These are phyloP conservation scores for Mycena amicta DNA, from an alignment of 768 basidiomycete genomes.

Conservation along the genomic window DNA sequence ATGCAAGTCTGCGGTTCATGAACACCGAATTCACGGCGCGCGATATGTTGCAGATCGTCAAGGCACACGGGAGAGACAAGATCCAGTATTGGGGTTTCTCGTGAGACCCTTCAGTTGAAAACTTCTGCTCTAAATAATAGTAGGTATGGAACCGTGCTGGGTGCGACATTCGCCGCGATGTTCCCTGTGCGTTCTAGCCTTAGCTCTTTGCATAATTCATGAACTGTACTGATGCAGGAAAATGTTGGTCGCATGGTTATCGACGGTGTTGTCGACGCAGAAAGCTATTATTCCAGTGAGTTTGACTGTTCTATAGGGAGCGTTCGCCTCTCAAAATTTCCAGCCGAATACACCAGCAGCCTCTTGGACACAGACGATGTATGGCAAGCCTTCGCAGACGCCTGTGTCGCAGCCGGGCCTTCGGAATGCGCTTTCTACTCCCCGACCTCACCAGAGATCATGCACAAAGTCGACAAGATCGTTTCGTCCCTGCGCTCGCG, in stretches of 20 bases:
- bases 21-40: slow-evolving; percentile 21
- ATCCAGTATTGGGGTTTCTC: slow-evolving; percentile 21
- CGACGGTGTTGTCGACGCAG: slow-evolving; percentile 18
- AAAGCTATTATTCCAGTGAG: slow-evolving; percentile 16
- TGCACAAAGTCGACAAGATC: slow-evolving; percentile 36
- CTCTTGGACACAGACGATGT: slow-evolving; percentile 37
- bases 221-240: slow-evolving; percentile 4
- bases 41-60: slow-evolving; percentile 23
- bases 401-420: slow-evolving; percentile 41
- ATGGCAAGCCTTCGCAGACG: slow-evolving; percentile 36
- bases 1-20: slow-evolving; percentile 17
- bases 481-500: slow-evolving; percentile 32
- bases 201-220: background rate
- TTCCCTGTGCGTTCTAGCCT: slow-evolving; percentile 14
- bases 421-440: slow-evolving; percentile 41
- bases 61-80: slow-evolving; percentile 17
- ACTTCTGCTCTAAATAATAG: background rate
- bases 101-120: too few relatives aligned
- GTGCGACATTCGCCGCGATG: slow-evolving; percentile 23
- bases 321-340: background rate
- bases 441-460: slow-evolving; percentile 34
- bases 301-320: background rate
- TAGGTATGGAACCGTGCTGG: slow-evolving; percentile 19
- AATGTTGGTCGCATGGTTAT: slow-evolving; percentile 17
- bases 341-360: slow-evolving; percentile 12